Evolutionary conservation across 257 asterid genomes (phyloP), one percentile per base, ranked within the genome.

Genomic region (Solanum paucissectum): DNA sequence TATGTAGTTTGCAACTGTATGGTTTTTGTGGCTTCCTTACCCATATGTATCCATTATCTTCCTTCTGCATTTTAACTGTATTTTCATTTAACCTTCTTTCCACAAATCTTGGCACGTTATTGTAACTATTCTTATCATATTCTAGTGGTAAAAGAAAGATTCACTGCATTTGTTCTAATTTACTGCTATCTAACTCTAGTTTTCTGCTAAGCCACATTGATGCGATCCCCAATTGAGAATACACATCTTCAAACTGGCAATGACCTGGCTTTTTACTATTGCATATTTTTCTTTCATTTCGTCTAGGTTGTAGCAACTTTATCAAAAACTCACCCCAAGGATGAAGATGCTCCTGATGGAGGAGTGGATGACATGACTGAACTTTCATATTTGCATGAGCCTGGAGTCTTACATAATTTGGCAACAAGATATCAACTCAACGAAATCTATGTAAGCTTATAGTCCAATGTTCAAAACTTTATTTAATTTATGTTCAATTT

Each of bases 351-450:
- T 81, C 98, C 98, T 75, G 91, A 95, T 46, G 97, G 94, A 44
- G 99, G 99, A 84, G 99, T 97, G 79, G 98, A 97, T 92, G 99
- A 95, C 91, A 97, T 97, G 99, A 97, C 99, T n/a, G 95, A 95
- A 79, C 91, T 97, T 87, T 95, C 99, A 62, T 97, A 97, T 95
- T 89, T 97, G 93, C 98, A 97, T 33, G 99, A 97, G 89, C 98
- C 99, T 55, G 99, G 98, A 91, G 98, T 97, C 75, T 88, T 97
- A 89, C 99, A 97, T 92, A 95, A 95, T 93, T 91, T 97, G 92
- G 90, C 98, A 36, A 58, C 93, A 10, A 93, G 98, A 96, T 97
- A 95, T 91, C 99, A 94, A 89, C 99, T 95, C 88, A 95, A 95
- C 76, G 98, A 73, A 90, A 95, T 97, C 84, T 97, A 95, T 88